A percentile compares a stretch with the other conserved stretches of the same genome.
These are phyloP conservation scores for Phaeosphaeriaceae sp. DNA, from an alignment of 2,329 filamentous ascomycete genomes.

Conservation along the genomic window DNA sequence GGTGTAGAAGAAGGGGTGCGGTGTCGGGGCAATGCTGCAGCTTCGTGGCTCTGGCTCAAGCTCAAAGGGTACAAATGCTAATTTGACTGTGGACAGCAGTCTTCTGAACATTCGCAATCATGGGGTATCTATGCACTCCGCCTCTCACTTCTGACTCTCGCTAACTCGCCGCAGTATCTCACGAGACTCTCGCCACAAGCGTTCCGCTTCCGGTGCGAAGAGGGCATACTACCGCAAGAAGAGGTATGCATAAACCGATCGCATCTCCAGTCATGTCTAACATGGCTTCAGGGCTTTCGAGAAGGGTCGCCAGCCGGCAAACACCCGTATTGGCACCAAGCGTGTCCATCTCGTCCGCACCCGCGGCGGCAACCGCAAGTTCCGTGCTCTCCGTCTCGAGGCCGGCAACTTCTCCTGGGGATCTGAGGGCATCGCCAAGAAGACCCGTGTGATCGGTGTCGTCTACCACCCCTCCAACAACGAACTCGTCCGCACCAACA, in stretches of 20 bases:
- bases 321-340: constrained; percentile 98
- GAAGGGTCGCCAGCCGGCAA: constrained; percentile 98
- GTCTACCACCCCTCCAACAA: constrained; percentile 99
- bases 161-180: constrained; percentile 77
- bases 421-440: constrained; percentile 96
- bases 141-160: constrained; percentile 13
- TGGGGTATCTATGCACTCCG: constrained; percentile 54
- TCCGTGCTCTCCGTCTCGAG: constrained; percentile 98
- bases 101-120: constrained; percentile 59
- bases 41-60: constrained; percentile 9
- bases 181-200: constrained; percentile 99
- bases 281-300: constrained; percentile 95
- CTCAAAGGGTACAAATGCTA: constrained; percentile 31
- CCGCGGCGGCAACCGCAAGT: constrained; percentile 99
- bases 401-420: constrained; percentile 99
- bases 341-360: constrained; percentile 96
- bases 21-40: constrained; percentile 18
- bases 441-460: constrained; percentile 98
- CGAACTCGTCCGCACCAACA: constrained; percentile 99
- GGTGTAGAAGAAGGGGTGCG: constrained; percentile 7
- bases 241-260: constrained; percentile 65
- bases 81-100: constrained; percentile 41
- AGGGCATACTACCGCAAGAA: constrained; percentile 65
- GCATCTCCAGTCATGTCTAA: constrained; percentile 71
- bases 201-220: constrained; percentile 98